These are phyloP conservation scores for Polygonum aviculare DNA, from an alignment of 148 eudicot genomes.

Conservation along the genomic window DNA sequence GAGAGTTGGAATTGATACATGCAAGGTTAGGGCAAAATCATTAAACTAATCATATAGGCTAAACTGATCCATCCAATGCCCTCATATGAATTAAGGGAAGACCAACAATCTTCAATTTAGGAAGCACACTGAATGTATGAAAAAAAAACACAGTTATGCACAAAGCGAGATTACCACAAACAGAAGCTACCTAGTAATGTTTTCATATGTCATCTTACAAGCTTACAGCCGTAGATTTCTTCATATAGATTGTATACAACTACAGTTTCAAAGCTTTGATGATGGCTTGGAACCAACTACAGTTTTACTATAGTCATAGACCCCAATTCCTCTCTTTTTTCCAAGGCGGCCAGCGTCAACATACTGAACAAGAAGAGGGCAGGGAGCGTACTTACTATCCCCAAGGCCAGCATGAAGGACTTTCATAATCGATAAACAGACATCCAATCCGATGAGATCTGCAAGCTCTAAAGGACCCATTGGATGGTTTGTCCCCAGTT, in stretches of 20 bases:
- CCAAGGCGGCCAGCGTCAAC: slow-evolving; percentile 93
- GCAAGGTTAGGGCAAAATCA: background rate
- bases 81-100: background rate
- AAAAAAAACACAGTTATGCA: background rate
- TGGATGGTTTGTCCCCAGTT: slow-evolving; percentile 84
- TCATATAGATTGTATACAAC: slow-evolving; percentile 5
- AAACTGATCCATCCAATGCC: background rate
- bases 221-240: background rate
- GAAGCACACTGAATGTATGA: background rate
- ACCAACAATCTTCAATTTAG: background rate
- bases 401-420: slow-evolving; percentile 88
- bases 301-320: slow-evolving; percentile 45
- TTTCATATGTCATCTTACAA: background rate
- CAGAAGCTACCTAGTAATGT: background rate
- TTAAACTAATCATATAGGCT: background rate
- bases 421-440: slow-evolving; percentile 70
- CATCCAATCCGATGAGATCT: slow-evolving; percentile 88
- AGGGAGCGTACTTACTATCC: slow-evolving; percentile 67
- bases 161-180: background rate
- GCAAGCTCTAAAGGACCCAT: slow-evolving; percentile 94
- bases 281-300: slow-evolving; percentile 22
- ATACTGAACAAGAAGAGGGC: slow-evolving; percentile 86
- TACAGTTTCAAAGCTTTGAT: slow-evolving; percentile 35
- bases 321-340: slow-evolving; percentile 67
- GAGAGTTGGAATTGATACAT: background rate